phyloP scores from a whole-genome alignment of 441 rosid species.

The Sinapis alba region DNA sequence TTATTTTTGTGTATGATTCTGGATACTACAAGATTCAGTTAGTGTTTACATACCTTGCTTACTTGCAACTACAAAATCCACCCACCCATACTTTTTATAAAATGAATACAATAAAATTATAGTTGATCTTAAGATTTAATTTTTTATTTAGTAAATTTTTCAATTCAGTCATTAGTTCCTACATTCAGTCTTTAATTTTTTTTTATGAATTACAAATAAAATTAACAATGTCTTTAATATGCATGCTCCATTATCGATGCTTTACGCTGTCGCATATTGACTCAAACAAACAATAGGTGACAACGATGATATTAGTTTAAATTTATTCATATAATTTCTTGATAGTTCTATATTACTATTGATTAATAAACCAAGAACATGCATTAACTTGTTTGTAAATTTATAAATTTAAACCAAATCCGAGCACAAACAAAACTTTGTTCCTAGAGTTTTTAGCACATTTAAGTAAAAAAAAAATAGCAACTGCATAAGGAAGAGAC shows the following conservation, averaged over 20 bases:
- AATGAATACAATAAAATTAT: not conserved
- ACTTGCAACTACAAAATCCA: too few species aligned
- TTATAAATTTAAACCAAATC: constrained; percentile 1
- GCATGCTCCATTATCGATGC: constrained; percentile 35
- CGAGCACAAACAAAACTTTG: constrained; percentile 19
- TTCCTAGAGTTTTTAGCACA: not conserved
- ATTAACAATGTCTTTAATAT: constrained; percentile 7
- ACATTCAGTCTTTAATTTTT: not conserved
- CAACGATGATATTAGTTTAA: not conserved
- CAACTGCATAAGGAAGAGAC: constrained; percentile 13
- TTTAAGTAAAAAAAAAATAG: not conserved
- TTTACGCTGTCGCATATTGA: constrained; percentile 34
- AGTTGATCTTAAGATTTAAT: not conserved
- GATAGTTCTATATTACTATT: not conserved
- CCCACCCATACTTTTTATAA: not conserved
- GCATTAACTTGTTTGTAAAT: not conserved
- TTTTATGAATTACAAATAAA: not conserved
- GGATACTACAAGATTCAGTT: not conserved
- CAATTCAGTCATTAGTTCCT: not conserved
- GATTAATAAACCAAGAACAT: not conserved
- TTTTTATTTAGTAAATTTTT: not conserved
- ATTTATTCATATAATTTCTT: not conserved
- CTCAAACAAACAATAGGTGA: constrained; percentile 15
- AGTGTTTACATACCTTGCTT: not conserved
- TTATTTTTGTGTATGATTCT: not conserved